Base-by-base conservation (phyloP, 768 basidiomycete genomes). In the Russula vinacea region DNA sequence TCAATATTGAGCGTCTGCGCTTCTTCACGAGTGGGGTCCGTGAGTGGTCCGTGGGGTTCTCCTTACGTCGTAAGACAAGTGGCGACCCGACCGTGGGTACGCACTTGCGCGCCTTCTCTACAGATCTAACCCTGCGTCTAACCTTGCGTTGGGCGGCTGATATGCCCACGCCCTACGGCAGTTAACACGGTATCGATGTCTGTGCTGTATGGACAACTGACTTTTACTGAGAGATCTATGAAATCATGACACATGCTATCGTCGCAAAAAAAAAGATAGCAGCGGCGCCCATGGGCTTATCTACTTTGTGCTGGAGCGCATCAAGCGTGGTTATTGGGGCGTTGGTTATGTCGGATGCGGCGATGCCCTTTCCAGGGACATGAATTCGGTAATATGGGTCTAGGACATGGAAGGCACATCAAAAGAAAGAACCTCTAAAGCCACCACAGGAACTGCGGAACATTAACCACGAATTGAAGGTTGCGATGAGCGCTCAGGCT, bases 361-460 rank as follows among this genome's bases (percentile, higher is more conserved):
- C n/a, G 24, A 6, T 47, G 19, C 26, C 49, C 49, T 39, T 40
- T 39, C 37, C 37, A 59, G 58, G 58, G 5, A 52, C 56, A 22
- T 24, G 56, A 58, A 24, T 13, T 35, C 37, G 24, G 22, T 24
- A 17, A 51, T 19, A 39, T 6, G 35, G 35, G 37, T 14, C n/a
- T 33, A 49, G 10, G 32, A 49, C 57, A 45, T 40, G 33, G 45
- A 58, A 47, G 44, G 32, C 19, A 32, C 37, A 40, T 59, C 58
- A 59, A 40, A 39, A 49, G 11, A 19, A 35, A 32, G 22, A 44
- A 33, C 19, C 24, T 29, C 58, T 37, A 58, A 16, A 17, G 32
- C n/a, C 45, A 47, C 44, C 45, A 1, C 24, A 44, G 26, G 58
- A 33, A 29, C 29, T 29, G 29, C 29, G 29, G 29, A 29, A 58